Conservation (phyloP, 1,284 basidiomycete genomes). For the Porphyrellus sp. region DNA sequence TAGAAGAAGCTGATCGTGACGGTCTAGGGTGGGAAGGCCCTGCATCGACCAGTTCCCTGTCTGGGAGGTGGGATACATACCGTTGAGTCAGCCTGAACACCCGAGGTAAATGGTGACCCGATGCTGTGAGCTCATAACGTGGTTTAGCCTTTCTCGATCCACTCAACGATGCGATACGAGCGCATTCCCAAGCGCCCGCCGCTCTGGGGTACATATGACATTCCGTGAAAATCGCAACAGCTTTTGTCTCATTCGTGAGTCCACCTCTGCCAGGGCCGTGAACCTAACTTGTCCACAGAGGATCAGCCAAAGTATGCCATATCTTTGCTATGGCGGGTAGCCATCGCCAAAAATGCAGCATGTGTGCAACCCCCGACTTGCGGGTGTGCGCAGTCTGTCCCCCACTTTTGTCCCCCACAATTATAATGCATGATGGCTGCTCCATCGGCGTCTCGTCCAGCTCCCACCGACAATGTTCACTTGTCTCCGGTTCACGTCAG, state of each 20-base stretch:
- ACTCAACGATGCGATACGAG: neutral
- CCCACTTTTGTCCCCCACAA: neutral
- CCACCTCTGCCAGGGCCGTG: neutral
- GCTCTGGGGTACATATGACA: neutral
- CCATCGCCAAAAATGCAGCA: neutral
- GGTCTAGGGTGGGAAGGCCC: neutral
- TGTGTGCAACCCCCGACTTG: neutral
- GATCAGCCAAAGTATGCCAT: neutral
- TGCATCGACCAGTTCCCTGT: neutral
- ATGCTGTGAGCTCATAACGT: slow-evolving; percentile 17
- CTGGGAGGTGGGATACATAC: neutral
- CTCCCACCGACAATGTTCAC: slow-evolving; percentile 8
- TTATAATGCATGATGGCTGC: slow-evolving; percentile 1
- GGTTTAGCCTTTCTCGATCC: slow-evolving; percentile 23
- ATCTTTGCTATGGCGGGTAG: neutral
- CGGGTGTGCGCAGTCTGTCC: neutral
- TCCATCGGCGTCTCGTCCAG: slow-evolving; percentile 3
- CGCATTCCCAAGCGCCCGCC: neutral
- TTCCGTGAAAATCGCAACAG: neutral
- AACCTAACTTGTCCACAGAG: neutral
- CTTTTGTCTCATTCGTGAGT: neutral
- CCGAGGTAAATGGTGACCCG: neutral
- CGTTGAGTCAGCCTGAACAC: neutral
- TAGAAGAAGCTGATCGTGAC: slow-evolving; percentile 5
- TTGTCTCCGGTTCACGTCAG: neutral